Base-by-base conservation (phyloP, 352 stramenopile genomes). In the Pythium oligandrum region DNA sequence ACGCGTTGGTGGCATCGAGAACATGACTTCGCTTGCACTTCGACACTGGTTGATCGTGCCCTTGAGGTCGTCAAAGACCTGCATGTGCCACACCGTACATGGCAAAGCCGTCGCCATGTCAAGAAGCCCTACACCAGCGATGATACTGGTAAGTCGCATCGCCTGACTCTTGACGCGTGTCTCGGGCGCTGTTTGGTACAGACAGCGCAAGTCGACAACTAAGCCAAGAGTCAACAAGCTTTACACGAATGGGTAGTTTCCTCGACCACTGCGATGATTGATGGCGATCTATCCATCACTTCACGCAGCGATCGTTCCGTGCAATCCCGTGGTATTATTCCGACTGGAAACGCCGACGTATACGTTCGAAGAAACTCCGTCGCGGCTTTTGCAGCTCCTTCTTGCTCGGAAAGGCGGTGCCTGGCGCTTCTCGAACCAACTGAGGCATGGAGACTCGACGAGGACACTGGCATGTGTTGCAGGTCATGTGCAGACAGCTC, bases 401-500 rank as follows among this genome's bases (percentile, higher is more conserved):
- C 17, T 26, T 26, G 17, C 17, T 26, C 17, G 17, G 17, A 26
- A 26, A 26, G 17, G 17, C 17, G 17, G 17, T 26, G 17, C 17
- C 17, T 26, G 17, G 17, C 17, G 17, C 17, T 26, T 26, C 17
- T 26, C 17, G 17, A 26, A 26, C 17, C 17, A 26, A 26, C 17
- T 26, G 17, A 26, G 17, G 17, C 17, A 26, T 26, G 17, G 17
- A 26, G 17, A 26, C 17, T 26, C 17, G 17, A 26, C 17, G 17
- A 26, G 17, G 17, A 26, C 17, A 26, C 17, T 26, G 17, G 17
- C 17, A 26, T 26, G 17, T 73, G 4, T 61, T 68, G 56, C 75
- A 87, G 1, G 78, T 86, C 43, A 86, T 73, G 63, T 88, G 78
- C 1, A 88, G 70, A 69, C 78, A 88, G 48, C 64, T 81, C 61